Conservation (phyloP, 23 red algal species). For the Gracilaria gracilis region DNA sequence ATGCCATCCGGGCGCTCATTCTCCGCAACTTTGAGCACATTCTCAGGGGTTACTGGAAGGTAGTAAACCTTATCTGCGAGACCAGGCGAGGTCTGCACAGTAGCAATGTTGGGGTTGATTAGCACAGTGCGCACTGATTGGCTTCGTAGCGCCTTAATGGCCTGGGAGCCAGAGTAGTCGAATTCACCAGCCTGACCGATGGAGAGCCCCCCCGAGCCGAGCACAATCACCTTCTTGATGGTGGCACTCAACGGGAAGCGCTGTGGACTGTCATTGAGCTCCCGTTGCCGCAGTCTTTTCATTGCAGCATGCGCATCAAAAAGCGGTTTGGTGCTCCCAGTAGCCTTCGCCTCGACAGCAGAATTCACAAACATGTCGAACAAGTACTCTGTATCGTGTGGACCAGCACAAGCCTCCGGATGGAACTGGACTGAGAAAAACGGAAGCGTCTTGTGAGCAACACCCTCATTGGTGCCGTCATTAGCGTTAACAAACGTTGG, state of each 20-base stretch:
- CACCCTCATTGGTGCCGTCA: conserved; percentile 97
- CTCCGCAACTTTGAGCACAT: conserved; percentile 91
- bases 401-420: conserved; percentile 94
- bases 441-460: conserved; percentile 81
- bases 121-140: conserved; percentile 90
- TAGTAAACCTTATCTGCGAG: conserved; percentile 99
- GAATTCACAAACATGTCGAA: conserved; percentile 88
- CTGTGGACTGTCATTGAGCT: conserved; percentile 23
- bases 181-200: conserved; percentile 99
- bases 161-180: conserved; percentile 98
- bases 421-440: conserved; percentile 99
- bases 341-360: conserved; percentile 18
- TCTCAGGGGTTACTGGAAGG: conserved; percentile 90
- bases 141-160: conserved; percentile 90
- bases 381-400: conserved; percentile 93
- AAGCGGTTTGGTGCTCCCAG: conserved; percentile 13
- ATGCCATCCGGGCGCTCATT: conserved; percentile 96
- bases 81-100: conserved; percentile 95
- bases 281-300: conserved; percentile 28
- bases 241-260: conserved; percentile 20
- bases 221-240: conserved; percentile 84
- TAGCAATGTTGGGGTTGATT: conserved; percentile 99
- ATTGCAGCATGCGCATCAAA: conserved; percentile 45
- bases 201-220: conserved; percentile 93
- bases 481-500: conserved; percentile 92